Conservation (phyloP, 2,329 filamentous ascomycete genomes). For the Lachnellula suecica region DNA sequence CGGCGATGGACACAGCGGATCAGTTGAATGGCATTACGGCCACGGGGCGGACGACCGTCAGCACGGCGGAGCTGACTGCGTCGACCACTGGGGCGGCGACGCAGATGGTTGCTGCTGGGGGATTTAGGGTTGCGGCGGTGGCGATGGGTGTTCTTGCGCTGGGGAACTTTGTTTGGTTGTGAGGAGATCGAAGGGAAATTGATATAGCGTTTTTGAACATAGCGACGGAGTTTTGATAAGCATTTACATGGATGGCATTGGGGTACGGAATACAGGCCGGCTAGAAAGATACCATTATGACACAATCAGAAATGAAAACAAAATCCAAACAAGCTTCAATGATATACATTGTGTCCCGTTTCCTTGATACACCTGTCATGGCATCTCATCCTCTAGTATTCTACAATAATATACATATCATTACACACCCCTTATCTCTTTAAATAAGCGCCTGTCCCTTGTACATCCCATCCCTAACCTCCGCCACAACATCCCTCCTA, state of each 20-base stretch:
- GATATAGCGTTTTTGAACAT: constrained; percentile 12
- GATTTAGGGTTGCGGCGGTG: constrained; percentile 6
- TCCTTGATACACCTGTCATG: not conserved
- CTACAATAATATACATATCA: not conserved
- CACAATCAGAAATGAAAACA: too few species aligned
- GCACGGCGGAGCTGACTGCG: constrained; percentile 21
- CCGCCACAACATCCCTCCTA: constrained; percentile 83
- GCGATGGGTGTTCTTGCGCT: constrained; percentile 19
- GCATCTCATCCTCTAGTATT: not conserved
- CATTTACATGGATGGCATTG: not conserved
- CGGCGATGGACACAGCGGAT: constrained; percentile 69
- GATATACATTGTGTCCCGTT: not conserved
- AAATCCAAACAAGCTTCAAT: not conserved
- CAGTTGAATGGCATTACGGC: constrained; percentile 56
- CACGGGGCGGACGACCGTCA: constrained; percentile 24
- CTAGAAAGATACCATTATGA: too few species aligned
- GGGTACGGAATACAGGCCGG: not conserved
- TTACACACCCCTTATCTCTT: not conserved
- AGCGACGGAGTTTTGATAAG: constrained; percentile 21
- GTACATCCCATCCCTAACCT: constrained; percentile 89
- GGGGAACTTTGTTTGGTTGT: constrained; percentile 25
- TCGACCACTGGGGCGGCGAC: constrained; percentile 7
- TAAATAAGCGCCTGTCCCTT: constrained; percentile 76
- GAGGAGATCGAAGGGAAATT: not conserved
- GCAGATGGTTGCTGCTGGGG: constrained; percentile 3